These are phyloP conservation scores for Lactarius hatsudake DNA, from an alignment of 768 basidiomycete species.

Conservation along the genomic window DNA sequence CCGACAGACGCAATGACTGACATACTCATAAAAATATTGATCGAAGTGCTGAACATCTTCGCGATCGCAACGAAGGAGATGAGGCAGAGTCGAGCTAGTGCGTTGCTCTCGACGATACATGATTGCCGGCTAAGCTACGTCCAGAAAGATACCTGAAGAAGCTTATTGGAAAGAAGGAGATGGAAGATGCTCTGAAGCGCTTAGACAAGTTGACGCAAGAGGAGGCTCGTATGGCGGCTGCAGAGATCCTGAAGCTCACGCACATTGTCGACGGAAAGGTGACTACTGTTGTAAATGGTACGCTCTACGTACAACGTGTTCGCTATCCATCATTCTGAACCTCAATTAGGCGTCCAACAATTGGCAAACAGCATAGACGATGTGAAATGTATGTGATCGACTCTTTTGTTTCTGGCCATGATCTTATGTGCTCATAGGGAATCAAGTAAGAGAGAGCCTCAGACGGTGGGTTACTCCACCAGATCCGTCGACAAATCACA, in stretches of 20 bases:
- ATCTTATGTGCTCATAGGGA: no score
- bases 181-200: background rate
- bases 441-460: no score
- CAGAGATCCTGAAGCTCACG: background rate
- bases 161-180: background rate
- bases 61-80: background rate
- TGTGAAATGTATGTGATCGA: no score
- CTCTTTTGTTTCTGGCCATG: no score
- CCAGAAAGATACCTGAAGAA: background rate
- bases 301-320: no score
- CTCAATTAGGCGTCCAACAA: no score
- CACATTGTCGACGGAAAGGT: background rate
- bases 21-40: background rate
- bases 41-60: background rate
- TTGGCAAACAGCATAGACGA: no score
- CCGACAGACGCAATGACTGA: background rate
- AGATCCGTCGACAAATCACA: no score
- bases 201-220: background rate
- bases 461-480: no score
- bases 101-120: background rate
- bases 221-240: background rate
- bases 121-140: background rate
- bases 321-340: no score
- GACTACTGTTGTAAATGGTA: background rate
- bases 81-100: background rate